A percentile compares a stretch with the other conserved stretches of the same genome.
These are phyloP conservation scores for Conticribra weissflogii DNA, from an alignment of 108 stramenopile genomes.

Conservation along the genomic window DNA sequence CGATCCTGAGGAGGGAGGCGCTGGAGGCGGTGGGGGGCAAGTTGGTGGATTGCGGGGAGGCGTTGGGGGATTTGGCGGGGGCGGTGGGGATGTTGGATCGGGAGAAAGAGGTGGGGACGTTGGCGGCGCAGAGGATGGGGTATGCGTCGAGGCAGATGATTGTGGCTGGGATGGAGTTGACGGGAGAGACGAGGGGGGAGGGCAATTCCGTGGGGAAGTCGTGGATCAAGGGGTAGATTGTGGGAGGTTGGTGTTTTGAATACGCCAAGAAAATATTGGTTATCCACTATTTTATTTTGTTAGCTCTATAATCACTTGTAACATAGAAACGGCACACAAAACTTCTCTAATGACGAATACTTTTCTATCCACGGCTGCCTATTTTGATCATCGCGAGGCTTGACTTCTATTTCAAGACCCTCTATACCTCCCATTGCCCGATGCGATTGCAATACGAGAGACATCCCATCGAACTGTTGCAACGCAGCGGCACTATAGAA, in stretches of 20 bases:
- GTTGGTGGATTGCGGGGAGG: conserved; percentile 45
- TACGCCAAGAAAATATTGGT: not conserved
- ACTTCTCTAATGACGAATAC: no score
- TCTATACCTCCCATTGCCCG: no score
- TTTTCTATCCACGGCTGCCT: no score
- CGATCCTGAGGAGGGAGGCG: conserved; percentile 50
- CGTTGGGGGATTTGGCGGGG: conserved; percentile 34
- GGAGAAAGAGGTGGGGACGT: conserved; percentile 24
- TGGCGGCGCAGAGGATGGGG: conserved; percentile 66
- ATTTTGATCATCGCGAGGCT: no score
- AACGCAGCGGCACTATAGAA: no score
- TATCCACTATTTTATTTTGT: no score
- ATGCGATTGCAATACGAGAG: no score
- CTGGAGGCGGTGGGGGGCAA: conserved; percentile 50
- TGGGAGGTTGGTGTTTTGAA: not conserved
- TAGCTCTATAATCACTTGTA: no score
- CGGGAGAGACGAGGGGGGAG: conserved; percentile 47
- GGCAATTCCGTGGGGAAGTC: conserved; percentile 62
- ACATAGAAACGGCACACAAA: no score
- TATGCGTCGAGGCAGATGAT: conserved; percentile 72
- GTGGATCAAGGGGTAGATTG: conserved; percentile 65
- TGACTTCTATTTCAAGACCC: no score
- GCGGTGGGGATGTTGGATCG: conserved; percentile 21
- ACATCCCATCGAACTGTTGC: no score
- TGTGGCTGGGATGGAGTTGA: conserved; percentile 67